Evolutionary conservation across 352 stramenopile genomes (phyloP), one percentile per base, ranked within the genome.

Genomic region (Thraustotheca clavata): DNA sequence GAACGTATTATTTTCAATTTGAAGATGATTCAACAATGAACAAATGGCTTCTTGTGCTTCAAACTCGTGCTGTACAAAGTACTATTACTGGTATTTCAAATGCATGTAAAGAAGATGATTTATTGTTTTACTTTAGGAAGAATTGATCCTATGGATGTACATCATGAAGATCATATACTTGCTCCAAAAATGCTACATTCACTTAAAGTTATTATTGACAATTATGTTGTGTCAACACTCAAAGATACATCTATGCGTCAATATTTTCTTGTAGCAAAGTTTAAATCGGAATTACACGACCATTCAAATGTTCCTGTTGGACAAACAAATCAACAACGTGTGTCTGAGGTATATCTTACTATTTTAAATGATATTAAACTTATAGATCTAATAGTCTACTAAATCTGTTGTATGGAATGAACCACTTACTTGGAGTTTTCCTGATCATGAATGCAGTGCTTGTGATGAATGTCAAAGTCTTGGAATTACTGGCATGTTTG

Each of bases 201-300:
- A 9, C 67, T 93, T 5, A 79, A 88, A 39, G 71, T 81, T 18
- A 59, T 81, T 16, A 70, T 93, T 14, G 79, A 87, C 34, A 55
- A 43, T 12, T 65, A 57, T 20, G 76, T 89, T 39, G 86, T 93
- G 73, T 79, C 75, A 20, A 88, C 90, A 55, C 66, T 74, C 39
- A 90, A 87, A 49, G 84, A 93, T 38, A 75, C 79, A 8, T 74
- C 80, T 22, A 49, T 90, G 59, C 84, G 84, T 18, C 82, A 91
- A 62, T 91, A 91, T 61, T 93, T 91, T 75, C 73, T 89, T 16
- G 84, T 93, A 26, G 73, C 83, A 68, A 91, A 91, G 69, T 93
- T 89, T 61, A 88, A 90, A 57, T 91, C 84, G 38, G 81, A 90
- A 54, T 67, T 89, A 26, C 84, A 93, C 46, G 79, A 89, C 61